These are phyloP conservation scores for Tremella yokohamensis DNA, from an alignment of 768 basidiomycete genomes.

Conservation along the genomic window DNA sequence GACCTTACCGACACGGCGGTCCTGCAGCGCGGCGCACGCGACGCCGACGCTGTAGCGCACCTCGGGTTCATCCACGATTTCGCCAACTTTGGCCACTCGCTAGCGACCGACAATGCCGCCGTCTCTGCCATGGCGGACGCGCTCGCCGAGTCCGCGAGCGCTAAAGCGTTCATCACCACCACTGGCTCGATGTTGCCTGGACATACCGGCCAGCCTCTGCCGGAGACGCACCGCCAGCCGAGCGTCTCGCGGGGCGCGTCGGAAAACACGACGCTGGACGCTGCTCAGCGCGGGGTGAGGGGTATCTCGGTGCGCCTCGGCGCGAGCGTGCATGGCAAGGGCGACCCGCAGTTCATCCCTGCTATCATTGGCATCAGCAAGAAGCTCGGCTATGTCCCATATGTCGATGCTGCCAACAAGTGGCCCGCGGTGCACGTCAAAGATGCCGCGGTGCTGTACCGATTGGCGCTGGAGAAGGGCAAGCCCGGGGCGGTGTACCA, in stretches of 20 bases:
- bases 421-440: constrained; percentile 33
- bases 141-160: constrained; percentile 17
- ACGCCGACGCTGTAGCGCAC: constrained; percentile 13
- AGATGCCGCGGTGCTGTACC: constrained; percentile 31
- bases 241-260: constrained; percentile 13
- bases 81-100: constrained; percentile 13
- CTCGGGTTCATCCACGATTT: constrained; percentile 21
- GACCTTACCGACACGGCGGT: constrained; percentile 19
- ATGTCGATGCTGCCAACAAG: constrained; percentile 14
- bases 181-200: constrained; percentile 13
- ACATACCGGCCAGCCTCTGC: not conserved
- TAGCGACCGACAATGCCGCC: constrained; percentile 15
- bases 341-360: constrained; percentile 20
- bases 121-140: constrained; percentile 10
- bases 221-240: not conserved
- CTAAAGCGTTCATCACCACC: constrained; percentile 29
- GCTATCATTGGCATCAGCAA: constrained; percentile 13
- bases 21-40: not conserved
- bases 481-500: constrained; percentile 14
- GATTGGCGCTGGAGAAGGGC: constrained; percentile 32
- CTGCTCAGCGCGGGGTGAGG: constrained; percentile 16
- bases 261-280: constrained; percentile 8
- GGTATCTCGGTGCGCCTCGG: constrained; percentile 22
- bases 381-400: constrained; percentile 11
- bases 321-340: constrained; percentile 18